phyloP scores from a whole-genome alignment of 306 rosid species.

The Prunus mira region DNA sequence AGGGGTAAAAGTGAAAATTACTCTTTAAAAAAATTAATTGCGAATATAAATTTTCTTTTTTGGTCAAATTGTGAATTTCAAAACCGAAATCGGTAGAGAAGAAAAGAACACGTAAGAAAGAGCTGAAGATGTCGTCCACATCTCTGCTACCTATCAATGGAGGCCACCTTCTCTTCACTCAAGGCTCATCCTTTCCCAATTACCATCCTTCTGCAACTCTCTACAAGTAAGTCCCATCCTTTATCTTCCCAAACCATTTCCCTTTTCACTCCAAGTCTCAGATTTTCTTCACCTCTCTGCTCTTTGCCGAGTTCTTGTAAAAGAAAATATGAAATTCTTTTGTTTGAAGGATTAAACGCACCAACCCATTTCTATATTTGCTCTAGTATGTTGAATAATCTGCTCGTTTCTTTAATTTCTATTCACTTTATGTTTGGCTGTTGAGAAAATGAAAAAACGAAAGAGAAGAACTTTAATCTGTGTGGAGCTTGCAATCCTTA shows the following conservation, averaged over 20 bases:
- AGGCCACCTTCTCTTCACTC: constrained; percentile 18
- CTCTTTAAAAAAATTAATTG: too few species aligned
- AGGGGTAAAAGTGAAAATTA: too few species aligned
- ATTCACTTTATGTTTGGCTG: not conserved
- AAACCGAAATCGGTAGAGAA: not conserved
- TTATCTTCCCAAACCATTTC: not conserved
- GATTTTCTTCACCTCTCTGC: not conserved
- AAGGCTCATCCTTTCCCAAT: constrained; percentile 19
- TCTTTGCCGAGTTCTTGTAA: not conserved
- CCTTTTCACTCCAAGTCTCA: not conserved
- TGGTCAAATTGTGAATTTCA: not conserved
- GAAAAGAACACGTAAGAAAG: not conserved
- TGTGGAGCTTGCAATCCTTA: not conserved
- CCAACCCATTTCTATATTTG: not conserved
- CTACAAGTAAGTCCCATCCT: constrained; percentile 21
- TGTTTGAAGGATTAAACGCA: not conserved
- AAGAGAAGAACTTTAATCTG: not conserved
- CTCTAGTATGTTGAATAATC: not conserved
- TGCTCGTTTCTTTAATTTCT: not conserved
- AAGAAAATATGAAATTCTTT: not conserved
- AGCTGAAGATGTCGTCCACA: constrained; percentile 45
- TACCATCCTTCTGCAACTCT: constrained; percentile 22
- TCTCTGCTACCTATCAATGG: constrained; percentile 38
- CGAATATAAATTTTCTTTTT: too few species aligned
- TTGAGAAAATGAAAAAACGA: not conserved